Evolutionary conservation across 768 basidiomycete genomes (phyloP).

Genomic region (Naganishia vaughanmartiniae): DNA sequence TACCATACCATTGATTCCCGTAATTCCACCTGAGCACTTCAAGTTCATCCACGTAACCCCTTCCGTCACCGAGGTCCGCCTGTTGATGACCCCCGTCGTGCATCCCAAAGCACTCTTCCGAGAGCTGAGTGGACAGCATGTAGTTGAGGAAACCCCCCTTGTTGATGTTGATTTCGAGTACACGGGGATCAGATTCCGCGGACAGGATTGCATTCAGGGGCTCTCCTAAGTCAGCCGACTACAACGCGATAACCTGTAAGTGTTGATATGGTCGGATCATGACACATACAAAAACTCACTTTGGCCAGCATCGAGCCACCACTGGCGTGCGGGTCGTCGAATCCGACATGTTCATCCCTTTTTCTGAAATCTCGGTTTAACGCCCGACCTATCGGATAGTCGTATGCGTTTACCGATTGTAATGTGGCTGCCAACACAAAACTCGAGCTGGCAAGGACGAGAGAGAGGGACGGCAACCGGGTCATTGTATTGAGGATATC

Average conservation of each 20-base stretch:
- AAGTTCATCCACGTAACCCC: constrained; percentile 70
- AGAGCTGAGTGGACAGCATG: constrained; percentile 68
- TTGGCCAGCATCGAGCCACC: constrained; percentile 3
- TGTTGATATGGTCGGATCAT: neutral
- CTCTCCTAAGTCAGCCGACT: constrained; percentile 63
- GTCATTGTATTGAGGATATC: neutral
- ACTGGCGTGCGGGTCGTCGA: constrained; percentile 2
- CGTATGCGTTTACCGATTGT: neutral
- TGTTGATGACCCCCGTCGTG: constrained; percentile 66
- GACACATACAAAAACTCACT: neutral
- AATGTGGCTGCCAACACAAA: neutral
- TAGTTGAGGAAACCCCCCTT: constrained; percentile 79
- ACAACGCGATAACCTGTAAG: neutral
- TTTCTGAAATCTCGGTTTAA: neutral
- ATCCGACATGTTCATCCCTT: constrained; percentile 17
- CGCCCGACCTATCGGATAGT: neutral
- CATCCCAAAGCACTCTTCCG: constrained; percentile 75
- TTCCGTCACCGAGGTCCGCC: constrained; percentile 79
- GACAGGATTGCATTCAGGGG: constrained; percentile 81
- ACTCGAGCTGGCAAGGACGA: neutral
- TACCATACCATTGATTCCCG: constrained; percentile 72
- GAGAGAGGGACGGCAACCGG: neutral
- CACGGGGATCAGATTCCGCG: constrained; percentile 67
- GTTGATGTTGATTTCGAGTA: constrained; percentile 59
- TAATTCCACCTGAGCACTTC: constrained; percentile 83